These are phyloP conservation scores for Anisogramma anomala DNA, from an alignment of 2,329 filamentous ascomycete species.

Conservation along the genomic window DNA sequence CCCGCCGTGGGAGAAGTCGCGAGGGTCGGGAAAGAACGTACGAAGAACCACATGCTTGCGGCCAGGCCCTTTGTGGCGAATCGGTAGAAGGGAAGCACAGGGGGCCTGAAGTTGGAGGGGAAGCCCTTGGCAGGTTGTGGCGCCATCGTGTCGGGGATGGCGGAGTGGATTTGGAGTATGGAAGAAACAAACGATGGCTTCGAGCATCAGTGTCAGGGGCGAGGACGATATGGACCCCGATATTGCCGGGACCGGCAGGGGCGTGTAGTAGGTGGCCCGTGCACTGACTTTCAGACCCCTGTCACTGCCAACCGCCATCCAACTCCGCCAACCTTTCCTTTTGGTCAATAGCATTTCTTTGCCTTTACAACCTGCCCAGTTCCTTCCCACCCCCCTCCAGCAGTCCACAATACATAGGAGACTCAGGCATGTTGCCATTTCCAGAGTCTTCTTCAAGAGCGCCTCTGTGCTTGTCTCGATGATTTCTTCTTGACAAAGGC, in stretches of 20 bases:
- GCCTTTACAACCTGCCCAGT: too few relatives aligned
- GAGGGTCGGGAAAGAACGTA: slow-evolving; percentile 36
- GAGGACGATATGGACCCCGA: background rate
- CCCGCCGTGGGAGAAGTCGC: slow-evolving; percentile 4
- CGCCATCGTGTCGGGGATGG: slow-evolving; percentile 23
- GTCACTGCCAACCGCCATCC: background rate
- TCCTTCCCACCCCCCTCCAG: background rate
- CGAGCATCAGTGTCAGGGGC: background rate
- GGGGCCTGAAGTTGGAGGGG: slow-evolving; percentile 25
- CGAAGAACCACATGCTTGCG: slow-evolving; percentile 99
- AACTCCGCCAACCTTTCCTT: background rate
- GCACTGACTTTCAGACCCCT: background rate
- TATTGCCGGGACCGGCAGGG: too few relatives aligned
- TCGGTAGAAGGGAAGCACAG: slow-evolving; percentile 57
- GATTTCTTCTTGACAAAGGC: background rate
- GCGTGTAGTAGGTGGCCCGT: background rate
- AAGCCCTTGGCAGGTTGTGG: slow-evolving; percentile 18
- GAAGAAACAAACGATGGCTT: background rate
- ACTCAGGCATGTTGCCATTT: background rate
- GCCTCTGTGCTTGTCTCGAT: background rate
- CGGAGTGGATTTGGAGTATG: background rate
- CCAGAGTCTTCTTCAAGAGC: background rate
- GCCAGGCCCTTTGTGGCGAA: slow-evolving; percentile 77
- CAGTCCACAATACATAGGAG: background rate
- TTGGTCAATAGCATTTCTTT: background rate